Percentiles rank a stretch among this genome's conserved stretches.
Conservation (phyloP, 1,284 basidiomycete genomes). For the Xerocomus amazonicus region DNA sequence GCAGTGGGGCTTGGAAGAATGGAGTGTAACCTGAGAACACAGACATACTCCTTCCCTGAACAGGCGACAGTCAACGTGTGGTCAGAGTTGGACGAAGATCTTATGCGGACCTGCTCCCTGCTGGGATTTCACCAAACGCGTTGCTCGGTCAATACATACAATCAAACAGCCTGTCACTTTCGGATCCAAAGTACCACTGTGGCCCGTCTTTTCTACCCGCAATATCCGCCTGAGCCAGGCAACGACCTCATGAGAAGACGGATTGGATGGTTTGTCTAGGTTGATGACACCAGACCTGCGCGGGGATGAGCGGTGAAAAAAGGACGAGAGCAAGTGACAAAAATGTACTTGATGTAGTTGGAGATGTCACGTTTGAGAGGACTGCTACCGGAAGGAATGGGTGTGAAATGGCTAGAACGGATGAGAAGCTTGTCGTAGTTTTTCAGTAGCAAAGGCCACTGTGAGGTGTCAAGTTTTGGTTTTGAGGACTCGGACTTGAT, state of each 20-base stretch:
- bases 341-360: slow-evolving; percentile 81
- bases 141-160: slow-evolving; percentile 99
- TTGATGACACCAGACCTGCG: slow-evolving; percentile 95
- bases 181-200: slow-evolving; percentile 96
- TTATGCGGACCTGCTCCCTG: slow-evolving; percentile 79
- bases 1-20: slow-evolving; percentile 78
- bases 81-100: slow-evolving; percentile 2
- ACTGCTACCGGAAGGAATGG: slow-evolving; percentile 87
- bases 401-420: slow-evolving; percentile 96
- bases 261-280: slow-evolving; percentile 99
- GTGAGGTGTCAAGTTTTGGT: slow-evolving; percentile 87
- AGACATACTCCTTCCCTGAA: slow-evolving; percentile 97
- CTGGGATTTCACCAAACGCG: slow-evolving; percentile 97
- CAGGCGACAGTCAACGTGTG: not conserved
- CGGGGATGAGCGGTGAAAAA: slow-evolving; percentile 1
- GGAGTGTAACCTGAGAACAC: slow-evolving; percentile 91
- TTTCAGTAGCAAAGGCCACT: slow-evolving; percentile 98
- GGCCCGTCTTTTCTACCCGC: slow-evolving; percentile 96
- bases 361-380: slow-evolving; percentile 92
- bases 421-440: slow-evolving; percentile 98
- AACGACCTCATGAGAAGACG: slow-evolving; percentile 99
- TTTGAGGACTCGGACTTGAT: slow-evolving; percentile 77
- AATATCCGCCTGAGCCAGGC: slow-evolving; percentile 97
- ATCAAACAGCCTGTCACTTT: slow-evolving; percentile 99
- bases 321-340: slow-evolving; percentile 2